phyloP scores from a whole-genome alignment of 129 eudicot species.

The Helianthus tuberosus region DNA sequence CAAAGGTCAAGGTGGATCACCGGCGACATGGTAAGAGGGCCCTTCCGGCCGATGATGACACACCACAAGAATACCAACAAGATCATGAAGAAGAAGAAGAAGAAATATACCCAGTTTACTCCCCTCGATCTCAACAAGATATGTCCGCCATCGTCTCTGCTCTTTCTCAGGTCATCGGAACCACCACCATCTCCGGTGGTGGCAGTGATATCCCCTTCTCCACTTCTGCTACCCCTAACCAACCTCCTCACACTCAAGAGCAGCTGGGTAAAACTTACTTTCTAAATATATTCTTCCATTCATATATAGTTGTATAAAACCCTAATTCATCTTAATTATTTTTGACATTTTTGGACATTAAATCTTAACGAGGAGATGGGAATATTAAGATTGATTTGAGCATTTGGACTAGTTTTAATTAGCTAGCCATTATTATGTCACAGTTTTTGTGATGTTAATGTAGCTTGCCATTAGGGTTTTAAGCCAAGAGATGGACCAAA shows the following conservation, averaged over 20 bases:
- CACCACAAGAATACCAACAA: conserved; percentile 5
- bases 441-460: too few relatives aligned
- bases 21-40: conserved; percentile 71
- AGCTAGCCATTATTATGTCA: not conserved
- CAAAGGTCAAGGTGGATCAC: conserved; percentile 41
- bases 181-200: conserved; percentile 6
- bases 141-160: conserved; percentile 78
- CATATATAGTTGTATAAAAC: not conserved
- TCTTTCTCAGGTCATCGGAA: conserved; percentile 72
- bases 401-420: not conserved
- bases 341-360: not conserved
- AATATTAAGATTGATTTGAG: too few relatives aligned
- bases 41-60: conserved; percentile 41
- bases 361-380: too few relatives aligned
- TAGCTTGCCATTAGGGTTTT: too few relatives aligned
- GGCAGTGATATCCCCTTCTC: not conserved
- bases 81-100: not conserved
- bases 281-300: not conserved
- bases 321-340: not conserved
- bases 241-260: conserved; percentile 36
- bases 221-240: conserved; percentile 17
- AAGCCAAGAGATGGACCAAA: conserved; percentile 17
- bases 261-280: conserved; percentile 30
- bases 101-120: conserved; percentile 35
- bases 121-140: conserved; percentile 72